Base-by-base conservation (phyloP, 345 rosid species). In the Diplotaxis tenuifolia region DNA sequence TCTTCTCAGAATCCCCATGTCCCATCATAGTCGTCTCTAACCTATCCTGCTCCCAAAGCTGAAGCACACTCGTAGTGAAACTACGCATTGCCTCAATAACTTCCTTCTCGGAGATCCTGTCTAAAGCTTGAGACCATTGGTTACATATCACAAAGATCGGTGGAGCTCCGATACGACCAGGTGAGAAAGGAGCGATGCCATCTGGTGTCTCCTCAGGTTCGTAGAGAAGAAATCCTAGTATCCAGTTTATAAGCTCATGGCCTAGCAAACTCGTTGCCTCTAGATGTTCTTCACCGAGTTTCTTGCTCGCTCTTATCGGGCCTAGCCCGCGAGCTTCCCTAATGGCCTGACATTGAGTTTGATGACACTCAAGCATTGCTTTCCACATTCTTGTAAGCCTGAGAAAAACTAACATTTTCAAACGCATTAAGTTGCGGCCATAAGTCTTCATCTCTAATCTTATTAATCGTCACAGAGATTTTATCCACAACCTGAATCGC, bases 321-420 rank as follows among this genome's bases (percentile, higher is more conserved):
- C 89, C 94, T 14, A 96, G 79, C 32, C 83, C 84, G 73, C 72
- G 80, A 50, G 90, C 89, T 83, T 87, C 95, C 78, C 78, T 89
- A 57, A 96, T 82, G 32, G 87, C 92, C 73, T 74, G 86, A 64
- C 87, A 88, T 77, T 92, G 99, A 80, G 15, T 81, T 12, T 68
- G 93, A 79, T 96, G 99, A 71, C 99, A 96, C 32, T 88, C 95
- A 14, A 89, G 95, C 97, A 96, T 90, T 5, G 78, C 55, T 81
- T 76, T 96, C 98, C 99, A 96, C 99, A 96, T 96, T 84, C 88
- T 85, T 20, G 82, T 84, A 65, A 96, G 82, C 85, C 98, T 96
- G 84, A 54, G 52, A 72, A 29, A 56, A 19, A 16, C 19, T 8
- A 73, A 62, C 34, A 54, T 42, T 9, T 61, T n/a, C 40, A 18